Percentiles rank a stretch among this genome's conserved stretches.
These are phyloP conservation scores for Dalechampia spathulata DNA, from an alignment of 441 rosid species.

Conservation along the genomic window DNA sequence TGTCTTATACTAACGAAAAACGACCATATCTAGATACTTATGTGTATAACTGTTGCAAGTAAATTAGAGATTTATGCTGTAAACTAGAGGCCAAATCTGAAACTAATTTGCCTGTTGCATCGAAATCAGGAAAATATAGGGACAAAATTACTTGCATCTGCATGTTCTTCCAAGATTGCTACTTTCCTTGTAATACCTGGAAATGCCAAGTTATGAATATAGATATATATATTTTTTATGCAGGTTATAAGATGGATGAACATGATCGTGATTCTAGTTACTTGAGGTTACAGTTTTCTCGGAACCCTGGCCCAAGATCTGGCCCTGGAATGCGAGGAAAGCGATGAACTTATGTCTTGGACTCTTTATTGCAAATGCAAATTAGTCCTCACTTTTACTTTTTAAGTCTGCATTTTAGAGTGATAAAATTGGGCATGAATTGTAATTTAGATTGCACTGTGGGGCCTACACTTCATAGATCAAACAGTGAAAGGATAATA, in stretches of 20 bases:
- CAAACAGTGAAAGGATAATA: too few relatives aligned
- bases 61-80: too few relatives aligned
- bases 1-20: too few relatives aligned
- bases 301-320: constrained; percentile 61
- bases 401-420: constrained; percentile 4
- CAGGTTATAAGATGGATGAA: constrained; percentile 77
- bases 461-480: too few relatives aligned
- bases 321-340: constrained; percentile 48
- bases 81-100: too few relatives aligned
- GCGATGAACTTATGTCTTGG: constrained; percentile 30
- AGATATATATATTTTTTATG: constrained; percentile 12
- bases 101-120: too few relatives aligned
- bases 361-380: neutral
- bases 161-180: neutral
- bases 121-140: neutral
- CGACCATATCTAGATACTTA: too few relatives aligned
- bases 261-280: constrained; percentile 49
- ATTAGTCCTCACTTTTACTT: neutral
- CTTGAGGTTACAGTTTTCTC: constrained; percentile 67
- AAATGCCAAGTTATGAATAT: constrained; percentile 10
- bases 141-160: neutral
- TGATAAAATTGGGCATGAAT: neutral
- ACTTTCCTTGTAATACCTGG: constrained; percentile 1
- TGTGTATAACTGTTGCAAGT: too few relatives aligned
- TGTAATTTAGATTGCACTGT: constrained; percentile 10